Conservation (phyloP, 2,329 filamentous ascomycete species). For the Pseudocercospora vitis region DNA sequence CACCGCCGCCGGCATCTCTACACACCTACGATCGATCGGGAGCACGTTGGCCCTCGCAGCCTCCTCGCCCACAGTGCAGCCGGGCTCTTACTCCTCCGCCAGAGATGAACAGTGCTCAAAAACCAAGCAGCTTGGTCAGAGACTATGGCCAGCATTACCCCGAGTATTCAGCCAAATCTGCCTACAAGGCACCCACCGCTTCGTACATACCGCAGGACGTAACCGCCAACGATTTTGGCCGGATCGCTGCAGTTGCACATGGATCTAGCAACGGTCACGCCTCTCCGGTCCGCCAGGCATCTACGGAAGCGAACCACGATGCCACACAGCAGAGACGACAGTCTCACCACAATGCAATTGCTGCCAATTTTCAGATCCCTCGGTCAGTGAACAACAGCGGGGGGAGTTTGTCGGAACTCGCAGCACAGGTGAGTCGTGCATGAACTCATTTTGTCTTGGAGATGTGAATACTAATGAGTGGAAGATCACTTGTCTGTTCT, state of each 20-base stretch:
- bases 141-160: constrained; percentile 30
- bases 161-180: constrained; percentile 25
- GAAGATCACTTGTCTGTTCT: constrained; percentile 93
- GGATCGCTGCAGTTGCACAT: constrained; percentile 11
- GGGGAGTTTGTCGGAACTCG: constrained; percentile 77
- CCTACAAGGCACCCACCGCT: constrained; percentile 27
- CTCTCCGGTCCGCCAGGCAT: constrained; percentile 26
- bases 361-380: constrained; percentile 66
- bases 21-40: constrained; percentile 20
- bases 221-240: constrained; percentile 12
- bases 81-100: constrained; percentile 39
- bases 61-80: constrained; percentile 23
- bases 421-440: constrained; percentile 65
- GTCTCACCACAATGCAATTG: constrained; percentile 43
- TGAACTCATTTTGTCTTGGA: neutral
- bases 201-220: constrained; percentile 24
- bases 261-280: constrained; percentile 23
- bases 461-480: constrained; percentile 14
- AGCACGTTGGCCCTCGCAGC: constrained; percentile 24
- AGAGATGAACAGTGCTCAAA: constrained; percentile 38
- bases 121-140: constrained; percentile 29
- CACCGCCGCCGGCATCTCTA: constrained; percentile 18
- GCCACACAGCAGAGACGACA: constrained; percentile 19
- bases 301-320: constrained; percentile 15
- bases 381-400: constrained; percentile 72